These are phyloP conservation scores for Maudiozyma turicensis DNA, from an alignment of 805 yeast genomes.

Conservation along the genomic window DNA sequence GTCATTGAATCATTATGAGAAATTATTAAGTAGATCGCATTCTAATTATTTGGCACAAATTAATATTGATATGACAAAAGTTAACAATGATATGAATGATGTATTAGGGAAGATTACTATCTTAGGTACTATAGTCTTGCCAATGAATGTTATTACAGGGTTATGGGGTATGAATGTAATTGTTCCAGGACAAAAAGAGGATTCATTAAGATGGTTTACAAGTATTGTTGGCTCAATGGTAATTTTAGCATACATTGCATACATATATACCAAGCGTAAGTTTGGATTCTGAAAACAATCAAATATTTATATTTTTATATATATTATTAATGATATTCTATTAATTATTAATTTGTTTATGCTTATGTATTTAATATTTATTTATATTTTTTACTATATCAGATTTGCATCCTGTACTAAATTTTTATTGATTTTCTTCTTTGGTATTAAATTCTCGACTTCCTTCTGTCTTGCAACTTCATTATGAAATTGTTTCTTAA, in stretches of 20 bases:
- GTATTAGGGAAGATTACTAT: constrained; percentile 89
- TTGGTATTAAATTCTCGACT: constrained; percentile 12
- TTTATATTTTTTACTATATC: background rate
- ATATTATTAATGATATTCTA: background rate
- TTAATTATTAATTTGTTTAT: background rate
- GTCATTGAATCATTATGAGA: constrained; percentile 87
- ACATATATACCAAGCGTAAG: constrained; percentile 38
- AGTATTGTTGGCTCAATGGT: constrained; percentile 39
- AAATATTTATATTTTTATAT: too few species aligned
- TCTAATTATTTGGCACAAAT: constrained; percentile 93
- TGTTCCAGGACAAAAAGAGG: constrained; percentile 82
- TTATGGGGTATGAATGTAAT: constrained; percentile 98
- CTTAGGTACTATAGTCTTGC: constrained; percentile 88
- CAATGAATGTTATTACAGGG: constrained; percentile 92
- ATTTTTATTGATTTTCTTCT: constrained; percentile 10
- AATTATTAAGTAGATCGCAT: constrained; percentile 87
- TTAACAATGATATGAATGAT: constrained; percentile 94
- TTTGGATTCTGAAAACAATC: constrained; percentile 25
- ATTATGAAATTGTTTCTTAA: constrained; percentile 16
- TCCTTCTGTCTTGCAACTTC: constrained; percentile 26
- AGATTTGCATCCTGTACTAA: background rate
- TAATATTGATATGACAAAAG: constrained; percentile 95
- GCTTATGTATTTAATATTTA: background rate
- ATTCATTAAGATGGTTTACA: constrained; percentile 60
- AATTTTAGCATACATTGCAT: constrained; percentile 37